phyloP scores from a whole-genome alignment of 2,329 filamentous ascomycete genomes.

The Talaromyces verruculosus region DNA sequence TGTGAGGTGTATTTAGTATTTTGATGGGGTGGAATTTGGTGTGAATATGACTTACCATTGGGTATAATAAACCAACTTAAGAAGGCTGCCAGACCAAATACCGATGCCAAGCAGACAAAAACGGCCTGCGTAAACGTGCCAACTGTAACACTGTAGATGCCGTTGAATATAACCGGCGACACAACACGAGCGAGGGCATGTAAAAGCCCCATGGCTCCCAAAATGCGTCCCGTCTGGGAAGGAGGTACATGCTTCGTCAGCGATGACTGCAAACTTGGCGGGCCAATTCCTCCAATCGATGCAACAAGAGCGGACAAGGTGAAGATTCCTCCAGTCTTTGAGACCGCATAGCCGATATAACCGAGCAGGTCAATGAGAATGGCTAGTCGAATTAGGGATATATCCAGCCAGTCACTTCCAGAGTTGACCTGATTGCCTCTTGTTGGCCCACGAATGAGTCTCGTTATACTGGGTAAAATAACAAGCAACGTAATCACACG shows the following conservation, averaged over 20 bases:
- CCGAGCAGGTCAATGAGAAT: constrained; percentile 76
- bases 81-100: constrained; percentile 67
- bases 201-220: constrained; percentile 82
- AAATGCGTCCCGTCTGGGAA: constrained; percentile 78
- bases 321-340: constrained; percentile 63
- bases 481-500: constrained; percentile 74
- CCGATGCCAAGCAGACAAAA: constrained; percentile 69
- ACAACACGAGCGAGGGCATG: constrained; percentile 79
- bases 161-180: constrained; percentile 78
- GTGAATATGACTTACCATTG: constrained; percentile 61
- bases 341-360: constrained; percentile 70
- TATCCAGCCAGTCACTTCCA: constrained; percentile 76
- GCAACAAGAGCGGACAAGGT: constrained; percentile 70
- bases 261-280: constrained; percentile 77
- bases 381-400: constrained; percentile 71
- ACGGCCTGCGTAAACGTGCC: constrained; percentile 75
- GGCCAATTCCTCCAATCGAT: constrained; percentile 77
- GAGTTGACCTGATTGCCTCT: constrained; percentile 50
- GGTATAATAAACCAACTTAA: constrained; percentile 71
- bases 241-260: constrained; percentile 88
- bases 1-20: constrained; percentile 21
- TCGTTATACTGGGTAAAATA: constrained; percentile 73
- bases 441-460: constrained; percentile 61
- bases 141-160: constrained; percentile 81
- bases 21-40: background rate